Percentiles rank a stretch among this genome's conserved stretches.
These are phyloP conservation scores for Prunus yedoensis DNA, from an alignment of 331 rosid species.

Conservation along the genomic window DNA sequence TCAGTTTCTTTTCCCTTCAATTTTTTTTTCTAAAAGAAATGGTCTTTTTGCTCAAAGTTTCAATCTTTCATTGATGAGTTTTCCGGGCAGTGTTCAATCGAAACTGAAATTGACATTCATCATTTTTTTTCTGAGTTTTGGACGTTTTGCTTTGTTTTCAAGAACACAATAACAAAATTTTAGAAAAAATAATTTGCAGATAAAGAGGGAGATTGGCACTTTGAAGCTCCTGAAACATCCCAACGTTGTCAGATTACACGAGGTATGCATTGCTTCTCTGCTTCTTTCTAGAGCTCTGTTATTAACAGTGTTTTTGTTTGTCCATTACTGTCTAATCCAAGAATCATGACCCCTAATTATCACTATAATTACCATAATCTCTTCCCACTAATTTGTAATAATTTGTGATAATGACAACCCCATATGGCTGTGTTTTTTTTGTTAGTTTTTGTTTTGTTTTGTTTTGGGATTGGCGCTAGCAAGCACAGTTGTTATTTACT, in stretches of 20 bases:
- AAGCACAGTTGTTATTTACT: too few species aligned
- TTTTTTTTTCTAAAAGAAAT: background rate
- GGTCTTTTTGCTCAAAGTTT: background rate
- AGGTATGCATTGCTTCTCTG: constrained; percentile 43
- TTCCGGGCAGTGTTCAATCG: background rate
- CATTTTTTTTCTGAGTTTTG: background rate
- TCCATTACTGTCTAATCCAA: background rate
- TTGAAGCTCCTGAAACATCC: constrained; percentile 86
- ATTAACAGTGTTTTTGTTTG: background rate
- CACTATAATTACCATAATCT: background rate
- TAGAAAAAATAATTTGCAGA: constrained; percentile 41
- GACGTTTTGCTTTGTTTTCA: background rate
- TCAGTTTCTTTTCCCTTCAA: background rate
- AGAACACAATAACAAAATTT: background rate
- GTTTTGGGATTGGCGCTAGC: too few species aligned
- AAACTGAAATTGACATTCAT: constrained; percentile 3
- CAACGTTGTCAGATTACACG: constrained; percentile 70
- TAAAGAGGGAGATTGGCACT: constrained; percentile 80
- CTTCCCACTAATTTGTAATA: background rate
- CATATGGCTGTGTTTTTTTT: too few species aligned
- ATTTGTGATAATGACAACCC: background rate
- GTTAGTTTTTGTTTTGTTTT: too few species aligned
- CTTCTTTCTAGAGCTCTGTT: background rate
- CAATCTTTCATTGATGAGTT: background rate
- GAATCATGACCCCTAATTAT: background rate